Conservation (phyloP, 306 rosid genomes). For the Ziziphus jujuba region DNA sequence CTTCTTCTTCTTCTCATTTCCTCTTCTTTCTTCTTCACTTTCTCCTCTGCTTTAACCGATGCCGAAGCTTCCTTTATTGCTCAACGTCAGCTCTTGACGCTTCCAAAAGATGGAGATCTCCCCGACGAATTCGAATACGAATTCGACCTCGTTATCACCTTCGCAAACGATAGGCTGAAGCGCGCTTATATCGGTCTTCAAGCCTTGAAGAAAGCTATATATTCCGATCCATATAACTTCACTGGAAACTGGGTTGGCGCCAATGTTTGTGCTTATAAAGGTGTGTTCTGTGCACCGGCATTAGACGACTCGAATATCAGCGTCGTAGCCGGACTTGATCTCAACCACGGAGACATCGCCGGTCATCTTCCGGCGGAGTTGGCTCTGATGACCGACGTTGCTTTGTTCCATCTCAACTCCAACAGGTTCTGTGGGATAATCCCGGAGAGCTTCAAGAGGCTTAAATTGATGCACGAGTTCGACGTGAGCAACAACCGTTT, state of each 20-base stretch:
- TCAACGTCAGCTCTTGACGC: conserved; percentile 55
- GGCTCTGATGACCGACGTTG: conserved; percentile 58
- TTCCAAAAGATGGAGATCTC: conserved; percentile 39
- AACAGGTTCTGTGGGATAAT: conserved; percentile 78
- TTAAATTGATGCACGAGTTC: conserved; percentile 48
- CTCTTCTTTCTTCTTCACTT: too few relatives aligned
- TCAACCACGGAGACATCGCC: conserved; percentile 80
- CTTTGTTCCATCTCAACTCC: conserved; percentile 63
- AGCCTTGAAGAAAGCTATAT: conserved; percentile 61
- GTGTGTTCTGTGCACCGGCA: conserved; percentile 61
- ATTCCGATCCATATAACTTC: conserved; percentile 61
- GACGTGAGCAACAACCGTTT: conserved; percentile 83
- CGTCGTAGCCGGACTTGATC: conserved; percentile 79
- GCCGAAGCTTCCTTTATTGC: conserved; percentile 45
- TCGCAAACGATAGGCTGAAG: conserved; percentile 41
- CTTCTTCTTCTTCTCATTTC: conserved; percentile 4
- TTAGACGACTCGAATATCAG: conserved; percentile 37
- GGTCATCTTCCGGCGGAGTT: conserved; percentile 67
- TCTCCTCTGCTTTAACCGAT: conserved; percentile 43
- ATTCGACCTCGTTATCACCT: conserved; percentile 9
- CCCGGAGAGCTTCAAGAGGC: conserved; percentile 49
- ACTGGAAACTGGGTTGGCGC: conserved; percentile 66
- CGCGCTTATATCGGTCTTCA: conserved; percentile 67
- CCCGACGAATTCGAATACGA: conserved; percentile 30
- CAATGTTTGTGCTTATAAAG: conserved; percentile 67